Evolutionary conservation across 1,284 basidiomycete genomes (phyloP).

Genomic region (Mrakiaceae sp.): DNA sequence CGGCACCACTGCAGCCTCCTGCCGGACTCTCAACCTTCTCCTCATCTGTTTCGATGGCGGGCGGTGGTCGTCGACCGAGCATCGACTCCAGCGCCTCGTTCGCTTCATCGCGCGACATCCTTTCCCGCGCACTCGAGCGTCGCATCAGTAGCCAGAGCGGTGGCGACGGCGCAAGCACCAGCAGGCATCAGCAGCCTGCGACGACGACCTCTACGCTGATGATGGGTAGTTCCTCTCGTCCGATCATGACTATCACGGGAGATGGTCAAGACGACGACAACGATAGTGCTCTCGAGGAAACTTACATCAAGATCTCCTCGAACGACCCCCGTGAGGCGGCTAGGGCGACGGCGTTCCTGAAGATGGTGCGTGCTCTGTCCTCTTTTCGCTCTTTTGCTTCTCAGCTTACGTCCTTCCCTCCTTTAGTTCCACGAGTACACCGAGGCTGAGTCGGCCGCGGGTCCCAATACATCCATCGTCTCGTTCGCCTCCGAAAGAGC

Average conservation of each 20-base stretch:
- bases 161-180: no score
- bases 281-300: neutral
- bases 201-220: neutral
- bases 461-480: neutral
- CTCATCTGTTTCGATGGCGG: no score
- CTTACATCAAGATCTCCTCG: slow-evolving; percentile 12
- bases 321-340: slow-evolving; percentile 15
- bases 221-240: neutral
- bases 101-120: no score
- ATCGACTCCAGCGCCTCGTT: no score
- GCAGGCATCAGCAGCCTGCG: no score
- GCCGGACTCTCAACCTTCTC: no score
- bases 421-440: slow-evolving; percentile 16
- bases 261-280: neutral
- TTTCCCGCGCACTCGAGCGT: no score
- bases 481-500: neutral
- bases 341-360: slow-evolving; percentile 14
- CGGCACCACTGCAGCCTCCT: no score
- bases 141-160: no score
- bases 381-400: neutral
- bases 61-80: no score
- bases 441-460: neutral
- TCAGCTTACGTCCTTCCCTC: neutral
- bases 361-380: slow-evolving; percentile 6
- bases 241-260: neutral